Conservation (phyloP, 805 yeast genomes). For the Kuraishia hungarica region DNA sequence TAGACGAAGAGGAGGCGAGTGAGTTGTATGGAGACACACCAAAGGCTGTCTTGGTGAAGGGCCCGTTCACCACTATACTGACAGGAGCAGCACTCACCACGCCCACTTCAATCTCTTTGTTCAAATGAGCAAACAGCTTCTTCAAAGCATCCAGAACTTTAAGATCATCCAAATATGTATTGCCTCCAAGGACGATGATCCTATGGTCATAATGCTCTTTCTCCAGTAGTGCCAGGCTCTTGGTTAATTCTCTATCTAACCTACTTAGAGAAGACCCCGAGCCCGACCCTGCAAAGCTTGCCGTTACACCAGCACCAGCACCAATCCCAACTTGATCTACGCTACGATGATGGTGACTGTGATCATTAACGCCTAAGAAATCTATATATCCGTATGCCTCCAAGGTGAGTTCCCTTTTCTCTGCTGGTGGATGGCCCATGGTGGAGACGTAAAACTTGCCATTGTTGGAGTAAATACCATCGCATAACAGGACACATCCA, state of each 20-base stretch:
- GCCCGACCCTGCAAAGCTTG: constrained; percentile 3
- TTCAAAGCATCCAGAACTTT: constrained; percentile 54
- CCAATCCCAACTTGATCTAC: constrained; percentile 16
- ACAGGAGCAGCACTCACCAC: constrained; percentile 33
- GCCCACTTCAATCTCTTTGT: constrained; percentile 32
- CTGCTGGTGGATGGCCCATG: constrained; percentile 85
- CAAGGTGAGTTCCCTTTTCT: constrained; percentile 53
- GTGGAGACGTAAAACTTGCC: constrained; percentile 68
- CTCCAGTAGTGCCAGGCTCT: constrained; percentile 49
- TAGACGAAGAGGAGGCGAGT: constrained; percentile 38
- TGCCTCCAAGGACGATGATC: constrained; percentile 67
- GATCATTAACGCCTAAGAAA: constrained; percentile 27
- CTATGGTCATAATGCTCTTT: constrained; percentile 45
- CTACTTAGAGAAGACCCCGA: constrained; percentile 27
- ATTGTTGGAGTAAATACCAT: constrained; percentile 73
- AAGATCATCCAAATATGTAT: constrained; percentile 56
- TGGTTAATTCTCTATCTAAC: constrained; percentile 51
- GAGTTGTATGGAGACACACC: constrained; percentile 35
- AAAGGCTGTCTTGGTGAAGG: constrained; percentile 64
- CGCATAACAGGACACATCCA: constrained; percentile 75
- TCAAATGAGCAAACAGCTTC: constrained; percentile 49
- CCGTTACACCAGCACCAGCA: not conserved
- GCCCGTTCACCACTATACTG: constrained; percentile 73
- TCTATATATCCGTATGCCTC: constrained; percentile 78
- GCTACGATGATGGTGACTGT: constrained; percentile 11